Percentiles rank a stretch among this genome's conserved stretches.
Evolutionary conservation across 163 green algal species (phyloP).

Genomic region (Scenedesmus sp.): DNA sequence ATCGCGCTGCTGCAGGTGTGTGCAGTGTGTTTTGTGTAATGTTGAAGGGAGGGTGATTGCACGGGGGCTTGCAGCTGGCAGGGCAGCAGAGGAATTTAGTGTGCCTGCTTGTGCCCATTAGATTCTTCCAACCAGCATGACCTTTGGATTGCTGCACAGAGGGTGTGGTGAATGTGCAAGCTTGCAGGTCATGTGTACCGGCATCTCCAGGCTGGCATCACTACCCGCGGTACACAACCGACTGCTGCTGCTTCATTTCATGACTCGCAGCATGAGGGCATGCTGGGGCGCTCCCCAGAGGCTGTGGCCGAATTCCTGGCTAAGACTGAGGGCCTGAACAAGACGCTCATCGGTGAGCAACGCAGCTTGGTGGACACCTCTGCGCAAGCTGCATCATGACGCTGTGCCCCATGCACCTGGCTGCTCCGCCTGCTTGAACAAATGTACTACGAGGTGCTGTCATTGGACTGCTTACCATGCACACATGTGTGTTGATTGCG

Average conservation of each 20-base stretch:
- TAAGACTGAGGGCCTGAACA: slow-evolving; percentile 89
- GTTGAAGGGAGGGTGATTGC: too few relatives aligned
- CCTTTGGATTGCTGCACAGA: too few relatives aligned
- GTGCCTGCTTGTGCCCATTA: too few relatives aligned
- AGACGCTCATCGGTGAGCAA: slow-evolving; percentile 88
- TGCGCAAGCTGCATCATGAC: background rate
- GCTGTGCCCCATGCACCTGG: background rate
- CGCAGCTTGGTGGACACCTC: background rate
- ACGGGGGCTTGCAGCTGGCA: too few relatives aligned
- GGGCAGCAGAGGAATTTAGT: too few relatives aligned
- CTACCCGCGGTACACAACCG: background rate
- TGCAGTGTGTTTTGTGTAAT: background rate
- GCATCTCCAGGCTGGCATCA: too few relatives aligned
- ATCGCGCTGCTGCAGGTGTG: slow-evolving; percentile 66
- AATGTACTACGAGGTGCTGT: too few relatives aligned
- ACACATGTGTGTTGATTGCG: background rate
- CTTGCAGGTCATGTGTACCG: too few relatives aligned
- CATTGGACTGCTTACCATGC: background rate
- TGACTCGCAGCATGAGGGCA: slow-evolving; percentile 73
- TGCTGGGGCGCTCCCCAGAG: slow-evolving; percentile 79
- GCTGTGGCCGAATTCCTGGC: slow-evolving; percentile 92
- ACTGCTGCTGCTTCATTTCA: slow-evolving; percentile 21
- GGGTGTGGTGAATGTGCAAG: too few relatives aligned
- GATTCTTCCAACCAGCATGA: too few relatives aligned
- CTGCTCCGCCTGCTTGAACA: background rate